A percentile compares a stretch with the other conserved stretches of the same genome.
Conservation (phyloP, 129 eudicot genomes). For the Scalesia atractyloides region DNA sequence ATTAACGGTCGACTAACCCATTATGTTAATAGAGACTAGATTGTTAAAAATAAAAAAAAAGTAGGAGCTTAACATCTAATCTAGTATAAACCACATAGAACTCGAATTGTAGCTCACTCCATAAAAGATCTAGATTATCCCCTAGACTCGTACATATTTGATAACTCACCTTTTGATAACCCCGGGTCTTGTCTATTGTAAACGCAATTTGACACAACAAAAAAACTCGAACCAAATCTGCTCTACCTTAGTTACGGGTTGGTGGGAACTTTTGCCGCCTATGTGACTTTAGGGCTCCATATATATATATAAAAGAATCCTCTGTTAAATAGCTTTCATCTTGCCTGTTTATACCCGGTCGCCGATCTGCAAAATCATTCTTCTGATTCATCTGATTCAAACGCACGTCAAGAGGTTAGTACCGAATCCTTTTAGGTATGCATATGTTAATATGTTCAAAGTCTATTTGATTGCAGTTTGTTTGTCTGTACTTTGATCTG, state of each 20-base stretch:
- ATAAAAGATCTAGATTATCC: too few species aligned
- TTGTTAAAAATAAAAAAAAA: too few species aligned
- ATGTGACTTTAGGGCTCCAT: slow-evolving; percentile 19
- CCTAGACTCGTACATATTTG: too few species aligned
- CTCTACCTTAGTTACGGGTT: slow-evolving; percentile 7
- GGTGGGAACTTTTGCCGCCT: slow-evolving; percentile 41
- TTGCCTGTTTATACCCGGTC: background rate
- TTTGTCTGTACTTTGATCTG: slow-evolving; percentile 10
- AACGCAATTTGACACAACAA: background rate
- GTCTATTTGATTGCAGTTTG: background rate
- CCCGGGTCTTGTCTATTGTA: background rate
- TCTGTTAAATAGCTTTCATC: background rate
- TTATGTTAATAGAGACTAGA: too few species aligned
- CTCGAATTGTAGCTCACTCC: too few species aligned
- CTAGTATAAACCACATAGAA: too few species aligned
- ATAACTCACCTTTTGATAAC: too few species aligned
- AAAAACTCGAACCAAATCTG: background rate
- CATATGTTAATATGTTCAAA: background rate
- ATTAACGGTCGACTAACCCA: too few species aligned
- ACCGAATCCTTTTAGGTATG: background rate
- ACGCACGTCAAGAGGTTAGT: slow-evolving; percentile 13
- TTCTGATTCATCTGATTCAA: background rate
- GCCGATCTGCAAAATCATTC: background rate
- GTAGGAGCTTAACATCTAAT: too few species aligned
- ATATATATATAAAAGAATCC: background rate